Base-by-base conservation (phyloP, 495 filamentous ascomycete genomes). In the Podospora sp. region DNA sequence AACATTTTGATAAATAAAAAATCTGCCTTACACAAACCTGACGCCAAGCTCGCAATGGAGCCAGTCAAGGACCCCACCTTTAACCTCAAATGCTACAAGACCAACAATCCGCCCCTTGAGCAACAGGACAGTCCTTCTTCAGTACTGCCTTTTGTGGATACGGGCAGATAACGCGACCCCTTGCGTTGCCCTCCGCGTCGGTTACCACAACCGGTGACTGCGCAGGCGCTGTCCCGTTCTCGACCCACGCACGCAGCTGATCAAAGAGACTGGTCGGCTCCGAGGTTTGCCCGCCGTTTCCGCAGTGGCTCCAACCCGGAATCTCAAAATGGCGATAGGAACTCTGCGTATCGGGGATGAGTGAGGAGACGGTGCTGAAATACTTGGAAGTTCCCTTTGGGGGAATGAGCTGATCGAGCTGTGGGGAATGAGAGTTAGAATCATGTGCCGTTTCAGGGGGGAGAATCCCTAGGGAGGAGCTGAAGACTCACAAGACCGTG, bases 251-350 rank as follows among this genome's bases (percentile, higher is more conserved):
- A 2, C 73, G 68, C 20, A 80, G 57, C 33, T 72, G 63, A 7
- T 62, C 70, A 33, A 76, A 79, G 11, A 77, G 59, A 0, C 57
- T 27, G 1, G 24, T 65, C 6, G 76, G 78, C 21, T 22, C 49
- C 12, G 49, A n/a, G 18, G 21, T 40, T 70, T 63, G 6, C 70
- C 72, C 73, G 71, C 2, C 22, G 33, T 0, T 65, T 61, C 1
- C 75, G 67, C 78, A 80, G 60, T 80, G 78, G 2, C 60, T 64
- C 0, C 78, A 35, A 0, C 77, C 78, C 0, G 78, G 78, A 2
- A 77, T 60, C 55, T 76, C 67, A 21, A 68, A 80, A 51, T 72
- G 69, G 0, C 75, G 70, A 55, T 76, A 79, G 60, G 77, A 78
- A n/a, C 66, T 36, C 16, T 69, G 33, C 6, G 70, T 60, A 1